These are phyloP conservation scores for Xanthoconium stramineum DNA, from an alignment of 768 basidiomycete genomes.

Conservation along the genomic window DNA sequence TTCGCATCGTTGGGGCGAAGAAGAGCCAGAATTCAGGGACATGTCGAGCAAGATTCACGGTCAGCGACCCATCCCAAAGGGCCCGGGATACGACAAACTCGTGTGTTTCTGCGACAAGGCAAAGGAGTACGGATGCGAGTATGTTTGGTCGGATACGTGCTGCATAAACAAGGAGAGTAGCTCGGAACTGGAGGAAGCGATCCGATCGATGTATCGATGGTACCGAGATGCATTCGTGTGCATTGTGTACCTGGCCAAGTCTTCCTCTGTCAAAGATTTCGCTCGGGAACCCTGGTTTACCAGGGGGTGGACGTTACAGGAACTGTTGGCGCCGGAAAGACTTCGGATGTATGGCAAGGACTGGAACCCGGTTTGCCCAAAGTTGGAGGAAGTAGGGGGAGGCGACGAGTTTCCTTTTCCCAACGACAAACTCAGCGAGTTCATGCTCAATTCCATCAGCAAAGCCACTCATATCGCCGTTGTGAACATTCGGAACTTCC, in stretches of 20 bases:
- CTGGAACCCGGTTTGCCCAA: slow-evolving; percentile 7
- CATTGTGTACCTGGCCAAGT: slow-evolving; percentile 10
- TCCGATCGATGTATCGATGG: slow-evolving; percentile 15
- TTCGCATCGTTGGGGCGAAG: slow-evolving; percentile 19
- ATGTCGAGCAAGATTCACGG: slow-evolving; percentile 5
- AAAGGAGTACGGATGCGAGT: slow-evolving; percentile 10
- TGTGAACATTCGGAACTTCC: not conserved
- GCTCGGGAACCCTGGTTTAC: slow-evolving; percentile 9
- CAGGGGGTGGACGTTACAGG: slow-evolving; percentile 13
- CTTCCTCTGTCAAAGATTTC: slow-evolving; percentile 2
- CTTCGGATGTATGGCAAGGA: slow-evolving; percentile 9
- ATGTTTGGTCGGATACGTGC: slow-evolving; percentile 24
- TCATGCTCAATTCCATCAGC: slow-evolving; percentile 2
- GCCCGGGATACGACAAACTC: slow-evolving; percentile 13
- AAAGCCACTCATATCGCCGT: not conserved
- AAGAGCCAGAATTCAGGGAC: slow-evolving; percentile 14
- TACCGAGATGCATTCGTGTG: slow-evolving; percentile 13
- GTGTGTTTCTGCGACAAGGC: slow-evolving; percentile 14
- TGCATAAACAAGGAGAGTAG: slow-evolving; percentile 16
- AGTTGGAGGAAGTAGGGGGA: not conserved
- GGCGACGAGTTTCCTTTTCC: slow-evolving; percentile 3
- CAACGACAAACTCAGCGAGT: slow-evolving; percentile 9
- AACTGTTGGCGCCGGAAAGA: slow-evolving; percentile 10
- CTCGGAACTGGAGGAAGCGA: slow-evolving; percentile 11
- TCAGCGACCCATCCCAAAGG: not conserved